Percentiles rank a stretch among this genome's conserved stretches.
These are phyloP conservation scores for Apiotrichum montevideense DNA, from an alignment of 1,284 basidiomycete species.

Conservation along the genomic window DNA sequence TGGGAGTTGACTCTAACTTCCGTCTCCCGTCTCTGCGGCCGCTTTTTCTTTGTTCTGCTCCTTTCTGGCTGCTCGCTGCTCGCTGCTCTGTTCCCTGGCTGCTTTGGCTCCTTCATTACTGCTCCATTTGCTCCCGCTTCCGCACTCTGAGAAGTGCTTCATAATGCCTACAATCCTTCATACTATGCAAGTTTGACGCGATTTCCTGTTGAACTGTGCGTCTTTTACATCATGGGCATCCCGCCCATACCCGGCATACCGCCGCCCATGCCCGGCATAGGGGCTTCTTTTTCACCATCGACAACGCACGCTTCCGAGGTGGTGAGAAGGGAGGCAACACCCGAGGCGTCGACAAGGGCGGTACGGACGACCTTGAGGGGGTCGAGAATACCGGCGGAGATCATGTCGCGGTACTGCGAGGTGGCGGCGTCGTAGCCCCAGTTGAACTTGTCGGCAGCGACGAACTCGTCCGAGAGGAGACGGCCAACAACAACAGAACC, in stretches of 20 bases:
- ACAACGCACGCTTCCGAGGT: slow-evolving; percentile 82
- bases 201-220: background rate
- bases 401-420: slow-evolving; percentile 92
- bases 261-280: too few species aligned
- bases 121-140: too few species aligned
- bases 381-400: slow-evolving; percentile 87
- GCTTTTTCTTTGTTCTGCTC: too few species aligned
- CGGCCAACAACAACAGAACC: slow-evolving; percentile 87
- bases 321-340: slow-evolving; percentile 83
- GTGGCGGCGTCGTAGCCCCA: slow-evolving; percentile 88
- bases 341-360: slow-evolving; percentile 75
- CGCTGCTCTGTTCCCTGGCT: too few species aligned
- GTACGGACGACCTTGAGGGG: slow-evolving; percentile 88
- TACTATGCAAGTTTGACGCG: background rate
- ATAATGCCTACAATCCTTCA: slow-evolving; percentile 6
- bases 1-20: too few species aligned
- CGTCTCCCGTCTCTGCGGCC: too few species aligned
- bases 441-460: slow-evolving; percentile 56
- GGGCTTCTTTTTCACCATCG: too few species aligned
- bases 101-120: too few species aligned
- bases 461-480: slow-evolving; percentile 52
- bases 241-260: too few species aligned
- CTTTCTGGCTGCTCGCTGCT: too few species aligned
- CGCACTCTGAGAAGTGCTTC: background rate
- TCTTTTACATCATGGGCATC: too few species aligned